Evolutionary conservation across 2,329 filamentous ascomycete genomes (phyloP), one percentile per base, ranked within the genome.

Genomic region (Fusarium decemcellulare): DNA sequence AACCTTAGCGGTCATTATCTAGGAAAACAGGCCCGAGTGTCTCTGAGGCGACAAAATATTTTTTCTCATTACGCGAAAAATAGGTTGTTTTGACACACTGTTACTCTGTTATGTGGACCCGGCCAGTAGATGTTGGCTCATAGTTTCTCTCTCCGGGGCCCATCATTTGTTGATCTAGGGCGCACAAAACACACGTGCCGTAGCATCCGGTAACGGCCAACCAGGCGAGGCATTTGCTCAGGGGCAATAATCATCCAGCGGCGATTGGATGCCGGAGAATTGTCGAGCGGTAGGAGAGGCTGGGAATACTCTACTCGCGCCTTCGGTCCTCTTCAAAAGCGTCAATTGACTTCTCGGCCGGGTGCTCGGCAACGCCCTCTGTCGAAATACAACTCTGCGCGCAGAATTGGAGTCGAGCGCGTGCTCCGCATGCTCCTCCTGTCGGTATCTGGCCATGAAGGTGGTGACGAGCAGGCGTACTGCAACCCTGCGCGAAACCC

Each of bases 31-130:
- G 42, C 39, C 27, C 30, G 15, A 2, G 5, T 34, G 32, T 11
- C 10, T 39, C 23, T n/a, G 15, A 27, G 18, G 40, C 52, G 29
- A 30, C 18, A 14, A 46, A 23, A 29, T 32, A 47, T 34, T 68
- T 68, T 70, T 18, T 54, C 18, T 23, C 18, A 68, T 70, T 70
- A 70, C 67, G 67, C 60, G 60, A 70, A 52, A 70, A 54, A 52
- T 70, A 58, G 39, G 51, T 54, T 64, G 53, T 58, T 55, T 70
- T 70, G 67, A 70, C 67, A 70, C 67, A 70, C 57, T 27, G 30
- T 70, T 57, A 61, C 42, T 29, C 5, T 12, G 7, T 48, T 50
- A 51, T 58, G 67, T 70, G 67, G 67, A 68, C 58, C 44, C 55
- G 37, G 16, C 10, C 30, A 57, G 57, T 61, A 67, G 44, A n/a